Evolutionary conservation across 2,329 filamentous ascomycete species (phyloP), one percentile per base, ranked within the genome.

Genomic region (Hymenoscyphus salicellus): DNA sequence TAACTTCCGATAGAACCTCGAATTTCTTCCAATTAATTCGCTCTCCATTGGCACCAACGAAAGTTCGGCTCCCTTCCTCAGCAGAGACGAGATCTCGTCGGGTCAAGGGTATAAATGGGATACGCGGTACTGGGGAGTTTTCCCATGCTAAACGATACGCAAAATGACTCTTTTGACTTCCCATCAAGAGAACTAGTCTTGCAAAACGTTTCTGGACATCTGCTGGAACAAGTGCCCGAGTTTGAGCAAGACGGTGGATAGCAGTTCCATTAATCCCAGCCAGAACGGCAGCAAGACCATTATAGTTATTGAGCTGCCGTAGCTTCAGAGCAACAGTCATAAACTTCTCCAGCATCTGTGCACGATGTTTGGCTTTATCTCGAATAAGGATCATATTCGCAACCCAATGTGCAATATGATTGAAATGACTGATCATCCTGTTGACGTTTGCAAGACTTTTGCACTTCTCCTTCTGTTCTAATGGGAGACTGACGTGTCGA

Each of bases 11-110:
- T 78, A 98, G 88, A 36, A 99, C 89, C 77, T 98, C 94, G 73
- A 98, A 99, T 76, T 99, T 99, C 78, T 90, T 93, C 95, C 95
- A 99, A 76, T 98, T 98, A 75, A 99, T 91, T 60, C 91, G 83
- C 68, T 92, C 86, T 68, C 83, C 86, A 66, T 86, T 83, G 1
- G 85, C 83, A 7, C 90, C 92, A 1, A 98, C 81, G 75, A 97
- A 94, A 0, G 95, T 98, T 73, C 86, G 87, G 77, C 95, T 97
- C 38, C 94, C 95, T 77, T 97, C 91, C 74, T 96, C 92, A 0
- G 95, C 94, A 14, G 91, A 92, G 1, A 97, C 92, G 28, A 99
- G 83, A 78, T 99, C 95, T 68, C 93, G 86, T 55, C 92, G 86
- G 74, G 96, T 92, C 32, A 98, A 83, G 1, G 95, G 94, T 60